These are phyloP conservation scores for Sphagnum magellanicum DNA, from an alignment of 228 moss, liverwort and hornwort genomes.

Conservation along the genomic window DNA sequence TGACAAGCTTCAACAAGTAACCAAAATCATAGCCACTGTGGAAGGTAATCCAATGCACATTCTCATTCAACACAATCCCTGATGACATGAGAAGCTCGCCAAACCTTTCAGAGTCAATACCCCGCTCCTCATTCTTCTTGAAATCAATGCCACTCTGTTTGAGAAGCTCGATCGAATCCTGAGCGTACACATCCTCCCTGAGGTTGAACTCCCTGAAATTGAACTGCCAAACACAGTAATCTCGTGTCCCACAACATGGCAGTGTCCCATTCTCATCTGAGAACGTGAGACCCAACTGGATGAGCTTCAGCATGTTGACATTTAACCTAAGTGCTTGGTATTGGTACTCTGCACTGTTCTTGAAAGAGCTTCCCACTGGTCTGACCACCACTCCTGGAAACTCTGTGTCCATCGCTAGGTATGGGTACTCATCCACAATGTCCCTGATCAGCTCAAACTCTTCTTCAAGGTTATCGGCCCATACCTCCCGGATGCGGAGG, in stretches of 20 bases:
- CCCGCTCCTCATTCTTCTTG: slow-evolving; percentile 86
- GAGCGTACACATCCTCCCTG: slow-evolving; percentile 92
- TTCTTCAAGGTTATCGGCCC: slow-evolving; percentile 99
- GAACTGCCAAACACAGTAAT: slow-evolving; percentile 99
- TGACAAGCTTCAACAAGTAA: slow-evolving; percentile 94
- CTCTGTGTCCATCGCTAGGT: slow-evolving; percentile 99
- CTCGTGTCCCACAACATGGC: slow-evolving; percentile 78
- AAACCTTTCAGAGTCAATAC: slow-evolving; percentile 89
- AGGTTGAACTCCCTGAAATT: slow-evolving; percentile 98
- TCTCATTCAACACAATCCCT: slow-evolving; percentile 98
- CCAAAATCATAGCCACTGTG: slow-evolving; percentile 98
- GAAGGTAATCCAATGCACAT: slow-evolving; percentile 99
- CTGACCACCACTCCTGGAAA: slow-evolving; percentile 97
- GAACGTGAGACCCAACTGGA: slow-evolving; percentile 97
- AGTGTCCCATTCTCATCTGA: slow-evolving; percentile 92
- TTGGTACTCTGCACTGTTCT: slow-evolving; percentile 91
- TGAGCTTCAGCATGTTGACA: slow-evolving; percentile 98
- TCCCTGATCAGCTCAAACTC: slow-evolving; percentile 99
- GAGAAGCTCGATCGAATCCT: slow-evolving; percentile 94
- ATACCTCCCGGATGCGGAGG: slow-evolving; percentile 99
- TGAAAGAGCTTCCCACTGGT: slow-evolving; percentile 78
- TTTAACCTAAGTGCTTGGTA: slow-evolving; percentile 91
- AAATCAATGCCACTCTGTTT: slow-evolving; percentile 96
- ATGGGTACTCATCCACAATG: slow-evolving; percentile 97
- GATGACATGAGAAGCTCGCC: slow-evolving; percentile 99